Evolutionary conservation across 495 filamentous ascomycete genomes (phyloP).

Genomic region (Tuber melanosporum): DNA sequence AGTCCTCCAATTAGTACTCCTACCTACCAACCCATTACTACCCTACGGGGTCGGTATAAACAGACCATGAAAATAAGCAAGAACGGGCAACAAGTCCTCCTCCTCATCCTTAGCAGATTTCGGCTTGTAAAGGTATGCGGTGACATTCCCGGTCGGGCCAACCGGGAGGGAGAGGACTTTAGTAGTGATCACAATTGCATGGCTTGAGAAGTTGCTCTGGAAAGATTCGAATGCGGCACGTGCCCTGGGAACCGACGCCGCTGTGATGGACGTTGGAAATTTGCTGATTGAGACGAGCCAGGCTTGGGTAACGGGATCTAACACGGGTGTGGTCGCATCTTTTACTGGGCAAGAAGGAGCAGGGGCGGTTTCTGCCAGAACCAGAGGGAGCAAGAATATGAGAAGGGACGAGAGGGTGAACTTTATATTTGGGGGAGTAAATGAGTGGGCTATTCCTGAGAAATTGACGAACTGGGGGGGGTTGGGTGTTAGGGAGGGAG

Average conservation of each 20-base stretch:
- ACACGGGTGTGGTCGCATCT: constrained; percentile 9
- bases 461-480: background rate
- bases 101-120: background rate
- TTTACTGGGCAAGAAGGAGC: background rate
- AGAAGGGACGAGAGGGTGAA: background rate
- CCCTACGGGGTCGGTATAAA: background rate
- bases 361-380: background rate
- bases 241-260: constrained; percentile 8
- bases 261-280: too few species aligned
- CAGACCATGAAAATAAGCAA: constrained; percentile 30
- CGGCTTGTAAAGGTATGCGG: constrained; percentile 28
- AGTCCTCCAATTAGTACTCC: background rate
- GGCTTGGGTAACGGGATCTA: constrained; percentile 38
- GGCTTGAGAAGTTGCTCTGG: constrained; percentile 10
- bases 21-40: background rate
- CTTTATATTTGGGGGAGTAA: background rate
- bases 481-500: too few species aligned
- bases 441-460: background rate
- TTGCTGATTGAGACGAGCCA: constrained; percentile 3
- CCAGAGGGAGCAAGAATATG: background rate
- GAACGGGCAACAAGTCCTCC: constrained; percentile 8
- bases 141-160: constrained; percentile 16
- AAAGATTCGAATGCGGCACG: constrained; percentile 24
- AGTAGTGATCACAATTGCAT: constrained; percentile 10
- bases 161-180: constrained; percentile 27